These are phyloP conservation scores for Fusarium circinatum DNA, from an alignment of 2,329 filamentous ascomycete species.

Conservation along the genomic window DNA sequence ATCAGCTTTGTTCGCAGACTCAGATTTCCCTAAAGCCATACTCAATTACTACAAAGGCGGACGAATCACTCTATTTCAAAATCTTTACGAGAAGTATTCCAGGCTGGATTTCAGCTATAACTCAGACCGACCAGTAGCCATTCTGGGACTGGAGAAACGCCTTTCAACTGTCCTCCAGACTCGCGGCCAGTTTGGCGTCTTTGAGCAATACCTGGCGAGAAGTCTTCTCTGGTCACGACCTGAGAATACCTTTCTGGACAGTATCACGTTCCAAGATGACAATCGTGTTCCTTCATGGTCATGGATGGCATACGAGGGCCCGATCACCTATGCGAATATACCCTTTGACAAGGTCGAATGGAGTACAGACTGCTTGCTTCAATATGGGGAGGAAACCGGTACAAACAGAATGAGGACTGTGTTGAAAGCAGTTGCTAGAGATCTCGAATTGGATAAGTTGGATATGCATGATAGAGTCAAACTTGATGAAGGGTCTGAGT, in stretches of 20 bases:
- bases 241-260: background rate
- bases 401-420: background rate
- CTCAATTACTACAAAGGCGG: background rate
- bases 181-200: background rate
- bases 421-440: background rate
- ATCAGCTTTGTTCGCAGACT: background rate
- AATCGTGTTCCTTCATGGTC: background rate
- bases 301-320: background rate
- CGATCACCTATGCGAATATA: background rate
- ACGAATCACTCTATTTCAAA: background rate
- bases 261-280: background rate
- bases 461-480: background rate
- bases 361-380: background rate
- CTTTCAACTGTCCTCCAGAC: background rate
- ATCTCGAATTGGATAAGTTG: background rate
- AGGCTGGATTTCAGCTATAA: background rate
- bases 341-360: background rate
- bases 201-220: background rate
- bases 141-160: background rate
- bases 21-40: background rate
- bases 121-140: background rate
- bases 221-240: background rate
- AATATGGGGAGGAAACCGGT: background rate
- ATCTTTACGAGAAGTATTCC: background rate
- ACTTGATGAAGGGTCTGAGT: background rate